phyloP scores from a whole-genome alignment of 2,329 filamentous ascomycete species.

The Fusarium nisikadoi region DNA sequence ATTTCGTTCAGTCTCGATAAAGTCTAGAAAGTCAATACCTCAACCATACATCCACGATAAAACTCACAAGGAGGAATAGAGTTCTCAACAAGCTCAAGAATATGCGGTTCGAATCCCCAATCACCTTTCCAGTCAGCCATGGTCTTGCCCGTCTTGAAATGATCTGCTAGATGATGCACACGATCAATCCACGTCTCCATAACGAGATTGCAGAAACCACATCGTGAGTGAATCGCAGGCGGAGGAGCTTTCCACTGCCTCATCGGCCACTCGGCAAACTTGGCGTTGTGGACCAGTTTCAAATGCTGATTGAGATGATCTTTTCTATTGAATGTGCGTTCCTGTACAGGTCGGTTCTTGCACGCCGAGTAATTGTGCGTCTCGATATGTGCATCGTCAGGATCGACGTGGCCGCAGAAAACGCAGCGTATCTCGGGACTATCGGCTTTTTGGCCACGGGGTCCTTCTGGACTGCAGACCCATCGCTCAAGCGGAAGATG shows the following conservation, averaged over 20 bases:
- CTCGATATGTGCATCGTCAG: conserved; percentile 49
- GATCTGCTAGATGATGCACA: conserved; percentile 52
- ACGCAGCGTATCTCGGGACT: conserved; percentile 45
- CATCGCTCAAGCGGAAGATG: conserved; percentile 58
- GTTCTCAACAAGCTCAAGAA: conserved; percentile 53
- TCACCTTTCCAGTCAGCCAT: conserved; percentile 57
- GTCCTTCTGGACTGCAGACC: conserved; percentile 55
- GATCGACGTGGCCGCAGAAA: conserved; percentile 50
- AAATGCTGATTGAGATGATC: conserved; percentile 57
- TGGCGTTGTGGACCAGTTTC: conserved; percentile 54
- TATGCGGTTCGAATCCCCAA: conserved; percentile 54
- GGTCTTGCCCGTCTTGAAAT: conserved; percentile 54
- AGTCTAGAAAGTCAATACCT: background rate
- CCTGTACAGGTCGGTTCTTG: conserved; percentile 58
- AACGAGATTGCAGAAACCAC: conserved; percentile 52
- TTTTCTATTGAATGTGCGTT: conserved; percentile 58
- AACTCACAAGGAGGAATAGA: conserved; percentile 54
- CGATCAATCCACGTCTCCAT: conserved; percentile 52
- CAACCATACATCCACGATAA: accelerated
- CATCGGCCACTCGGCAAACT: conserved; percentile 47
- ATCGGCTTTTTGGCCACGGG: conserved; percentile 51
- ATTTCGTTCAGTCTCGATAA: conserved; percentile 38
- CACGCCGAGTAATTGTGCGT: conserved; percentile 56
- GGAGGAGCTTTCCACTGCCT: conserved; percentile 52
- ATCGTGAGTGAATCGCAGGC: conserved; percentile 51